Evolutionary conservation across 2,329 filamentous ascomycete genomes (phyloP).

Genomic region (Pseudopyricularia javanii): DNA sequence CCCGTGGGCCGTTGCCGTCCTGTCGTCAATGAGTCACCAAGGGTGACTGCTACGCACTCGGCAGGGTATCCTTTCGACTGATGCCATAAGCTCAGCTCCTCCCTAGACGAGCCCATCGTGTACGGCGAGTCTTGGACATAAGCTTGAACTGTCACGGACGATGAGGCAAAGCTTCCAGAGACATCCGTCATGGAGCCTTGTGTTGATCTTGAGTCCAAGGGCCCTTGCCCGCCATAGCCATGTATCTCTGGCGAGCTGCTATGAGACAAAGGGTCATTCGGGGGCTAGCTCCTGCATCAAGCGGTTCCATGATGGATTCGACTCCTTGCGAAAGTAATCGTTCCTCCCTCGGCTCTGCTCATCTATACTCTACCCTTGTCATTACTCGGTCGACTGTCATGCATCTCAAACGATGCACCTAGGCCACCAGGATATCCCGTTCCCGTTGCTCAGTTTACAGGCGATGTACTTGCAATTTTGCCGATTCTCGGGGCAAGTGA

Average conservation of each 20-base stretch:
- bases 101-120: neutral
- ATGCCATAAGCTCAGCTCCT: neutral
- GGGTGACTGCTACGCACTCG: neutral
- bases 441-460: neutral
- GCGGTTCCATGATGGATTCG: neutral
- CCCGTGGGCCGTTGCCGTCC: too few species aligned
- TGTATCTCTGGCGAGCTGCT: neutral
- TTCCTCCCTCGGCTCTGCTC: neutral
- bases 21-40: neutral
- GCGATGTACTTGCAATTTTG: too few species aligned
- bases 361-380: neutral
- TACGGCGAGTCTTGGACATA: neutral
- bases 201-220: neutral
- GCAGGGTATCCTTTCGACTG: neutral
- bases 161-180: neutral
- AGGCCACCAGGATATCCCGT: neutral
- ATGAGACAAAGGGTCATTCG: neutral
- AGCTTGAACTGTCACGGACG: neutral
- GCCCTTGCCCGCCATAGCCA: neutral
- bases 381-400: neutral
- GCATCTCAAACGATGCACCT: neutral
- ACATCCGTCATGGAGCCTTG: neutral
- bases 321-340: neutral
- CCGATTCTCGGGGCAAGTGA: neutral
- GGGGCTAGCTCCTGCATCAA: neutral